These are phyloP conservation scores for Dactylellina parvicollis DNA, from an alignment of 2,329 filamentous ascomycete species.

Conservation along the genomic window DNA sequence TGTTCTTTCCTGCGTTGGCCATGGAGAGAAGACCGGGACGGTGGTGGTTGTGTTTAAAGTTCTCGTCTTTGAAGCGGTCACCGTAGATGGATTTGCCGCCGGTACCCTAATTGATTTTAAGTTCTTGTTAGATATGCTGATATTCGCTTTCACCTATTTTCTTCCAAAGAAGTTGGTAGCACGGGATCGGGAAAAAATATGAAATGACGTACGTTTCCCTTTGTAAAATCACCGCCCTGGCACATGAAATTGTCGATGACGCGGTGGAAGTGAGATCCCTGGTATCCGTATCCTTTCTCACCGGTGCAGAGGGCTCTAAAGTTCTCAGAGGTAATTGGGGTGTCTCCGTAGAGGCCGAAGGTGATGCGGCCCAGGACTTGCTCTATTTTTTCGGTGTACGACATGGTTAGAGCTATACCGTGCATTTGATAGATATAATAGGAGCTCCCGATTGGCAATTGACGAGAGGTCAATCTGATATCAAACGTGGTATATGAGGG, in stretches of 20 bases:
- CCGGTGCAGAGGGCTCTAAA: constrained; percentile 84
- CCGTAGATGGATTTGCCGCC: constrained; percentile 95
- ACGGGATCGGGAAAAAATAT: neutral
- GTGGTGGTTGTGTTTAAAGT: constrained; percentile 80
- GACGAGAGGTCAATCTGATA: no score
- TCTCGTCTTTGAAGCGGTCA: constrained; percentile 93
- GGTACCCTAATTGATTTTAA: constrained; percentile 73
- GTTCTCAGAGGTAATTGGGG: constrained; percentile 85
- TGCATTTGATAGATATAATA: no score
- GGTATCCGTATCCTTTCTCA: constrained; percentile 84
- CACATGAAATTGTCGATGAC: constrained; percentile 95
- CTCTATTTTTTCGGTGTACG: no score
- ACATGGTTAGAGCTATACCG: no score
- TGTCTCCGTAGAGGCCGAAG: constrained; percentile 86
- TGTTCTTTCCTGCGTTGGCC: constrained; percentile 96
- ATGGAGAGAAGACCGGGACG: constrained; percentile 85
- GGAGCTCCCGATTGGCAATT: no score
- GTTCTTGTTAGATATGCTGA: no score
- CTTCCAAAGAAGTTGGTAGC: neutral
- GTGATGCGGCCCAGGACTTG: constrained; percentile 74
- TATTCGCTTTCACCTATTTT: no score
- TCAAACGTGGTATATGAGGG: neutral
- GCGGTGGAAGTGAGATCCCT: constrained; percentile 86
- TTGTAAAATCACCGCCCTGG: constrained; percentile 95
- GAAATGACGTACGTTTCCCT: constrained; percentile 76